Evolutionary conservation across 1,284 basidiomycete species (phyloP).

Genomic region (Ganoderma leucocontextum): DNA sequence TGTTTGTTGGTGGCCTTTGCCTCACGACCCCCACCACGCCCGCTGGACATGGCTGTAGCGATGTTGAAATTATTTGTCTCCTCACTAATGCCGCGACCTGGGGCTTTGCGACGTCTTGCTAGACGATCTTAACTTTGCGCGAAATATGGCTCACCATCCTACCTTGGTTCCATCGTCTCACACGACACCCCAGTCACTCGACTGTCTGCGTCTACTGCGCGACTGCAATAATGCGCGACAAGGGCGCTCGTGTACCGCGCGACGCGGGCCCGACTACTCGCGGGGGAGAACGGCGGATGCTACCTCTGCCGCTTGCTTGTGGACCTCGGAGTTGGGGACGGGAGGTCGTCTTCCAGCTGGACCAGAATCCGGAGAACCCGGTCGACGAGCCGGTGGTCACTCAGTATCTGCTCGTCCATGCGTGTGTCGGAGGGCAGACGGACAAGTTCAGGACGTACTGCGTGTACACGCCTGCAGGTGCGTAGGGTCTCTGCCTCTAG

Average conservation of each 20-base stretch:
- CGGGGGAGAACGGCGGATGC: background rate
- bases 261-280: background rate
- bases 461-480: background rate
- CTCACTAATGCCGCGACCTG: background rate
- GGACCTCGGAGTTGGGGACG: background rate
- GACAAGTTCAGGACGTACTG: conserved; percentile 1
- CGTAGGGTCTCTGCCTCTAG: background rate
- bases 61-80: background rate
- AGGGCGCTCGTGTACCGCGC: background rate
- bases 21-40: background rate
- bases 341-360: conserved; percentile 14
- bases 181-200: background rate
- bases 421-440: background rate
- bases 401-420: conserved; percentile 11
- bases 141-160: background rate
- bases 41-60: background rate
- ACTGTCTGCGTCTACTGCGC: background rate
- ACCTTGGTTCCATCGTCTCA: background rate
- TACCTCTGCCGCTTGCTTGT: conserved; percentile 6
- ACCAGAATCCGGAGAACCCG: conserved; percentile 6
- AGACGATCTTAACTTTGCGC: background rate
- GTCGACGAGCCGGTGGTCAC: conserved; percentile 6
- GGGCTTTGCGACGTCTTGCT: background rate
- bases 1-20: background rate
- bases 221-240: background rate